Evolutionary conservation across 75 land plant species (phyloP), one percentile per base, ranked within the genome.

Genomic region (Picea sitchensis): DNA sequence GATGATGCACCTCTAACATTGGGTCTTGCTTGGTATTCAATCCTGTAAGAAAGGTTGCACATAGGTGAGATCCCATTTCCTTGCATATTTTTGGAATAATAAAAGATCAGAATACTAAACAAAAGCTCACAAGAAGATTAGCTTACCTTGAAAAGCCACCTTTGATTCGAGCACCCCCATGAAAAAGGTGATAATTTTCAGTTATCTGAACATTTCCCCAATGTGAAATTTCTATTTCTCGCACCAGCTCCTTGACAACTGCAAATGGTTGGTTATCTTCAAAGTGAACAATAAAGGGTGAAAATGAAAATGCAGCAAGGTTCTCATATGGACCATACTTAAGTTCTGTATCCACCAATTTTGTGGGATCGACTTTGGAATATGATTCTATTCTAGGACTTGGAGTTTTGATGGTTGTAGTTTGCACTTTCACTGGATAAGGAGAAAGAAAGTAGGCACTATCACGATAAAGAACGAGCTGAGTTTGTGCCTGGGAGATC

Each of bases 191-290:
- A 80, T 92, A 98, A 77, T 93, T 83, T 78, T 98, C 99, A 30
- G 95, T 93, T 4, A 98, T 82, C 75, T 95, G 93, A 12, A 95
- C 87, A 83, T 87, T 95, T 23, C 99, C 99, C 99, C 99, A 98
- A 77, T 98, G 98, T 12, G 99, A 98, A 77, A 98, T 87, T 71
- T 98, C 99, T 47, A 98, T 91, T 80, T 98, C 99, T 5, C 98
- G 81, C 77, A 87, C 90, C 76, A 98, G 76, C 78, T 90, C 87
- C 63, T 87, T 71, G 34, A 91, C 94, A 69, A 93, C 92, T 60
- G 91, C 90, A 91, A 98, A 95, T n/a, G 98, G 98, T 32, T 82
- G 80, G 78, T 93, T 95, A 78, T 87, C 89, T 67, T 93, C 96
- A 81, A 85, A 95, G 76, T 98, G 99, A 61, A 95, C 86, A 38